These are phyloP conservation scores for Quercus robur DNA, from an alignment of 306 rosid genomes.

Conservation along the genomic window DNA sequence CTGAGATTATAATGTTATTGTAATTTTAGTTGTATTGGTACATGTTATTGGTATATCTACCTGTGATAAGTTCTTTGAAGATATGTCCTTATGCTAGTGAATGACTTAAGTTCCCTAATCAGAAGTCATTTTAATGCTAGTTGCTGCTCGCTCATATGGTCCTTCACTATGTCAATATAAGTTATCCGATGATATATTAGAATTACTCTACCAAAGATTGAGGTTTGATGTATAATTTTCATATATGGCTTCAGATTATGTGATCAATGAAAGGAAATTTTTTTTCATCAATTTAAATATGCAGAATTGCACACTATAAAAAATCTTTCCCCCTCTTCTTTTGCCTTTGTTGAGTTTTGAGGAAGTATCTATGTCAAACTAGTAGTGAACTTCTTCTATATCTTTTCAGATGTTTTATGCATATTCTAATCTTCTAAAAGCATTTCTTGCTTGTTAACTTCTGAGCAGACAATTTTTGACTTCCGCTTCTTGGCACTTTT, in stretches of 20 bases:
- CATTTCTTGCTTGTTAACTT: constrained; percentile 11
- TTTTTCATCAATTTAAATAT: background rate
- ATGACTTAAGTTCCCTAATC: background rate
- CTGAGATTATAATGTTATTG: no score
- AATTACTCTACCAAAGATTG: background rate
- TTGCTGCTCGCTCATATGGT: background rate
- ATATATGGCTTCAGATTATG: background rate
- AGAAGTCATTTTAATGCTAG: background rate
- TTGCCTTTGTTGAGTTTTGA: background rate
- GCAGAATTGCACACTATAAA: background rate
- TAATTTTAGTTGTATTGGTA: no score
- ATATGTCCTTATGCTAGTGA: background rate
- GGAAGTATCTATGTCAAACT: background rate
- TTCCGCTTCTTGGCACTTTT: constrained; percentile 95
- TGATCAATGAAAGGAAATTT: background rate
- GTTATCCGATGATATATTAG: background rate
- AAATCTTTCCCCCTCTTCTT: background rate
- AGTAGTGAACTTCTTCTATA: background rate
- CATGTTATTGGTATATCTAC: background rate
- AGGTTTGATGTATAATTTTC: background rate
- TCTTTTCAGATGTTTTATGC: background rate
- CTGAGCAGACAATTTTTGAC: constrained; percentile 78
- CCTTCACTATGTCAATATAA: background rate
- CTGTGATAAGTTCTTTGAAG: background rate
- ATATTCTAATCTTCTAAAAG: constrained; percentile 6